These are phyloP conservation scores for Allium sativum DNA, from an alignment of 106 monocot species.

Conservation along the genomic window DNA sequence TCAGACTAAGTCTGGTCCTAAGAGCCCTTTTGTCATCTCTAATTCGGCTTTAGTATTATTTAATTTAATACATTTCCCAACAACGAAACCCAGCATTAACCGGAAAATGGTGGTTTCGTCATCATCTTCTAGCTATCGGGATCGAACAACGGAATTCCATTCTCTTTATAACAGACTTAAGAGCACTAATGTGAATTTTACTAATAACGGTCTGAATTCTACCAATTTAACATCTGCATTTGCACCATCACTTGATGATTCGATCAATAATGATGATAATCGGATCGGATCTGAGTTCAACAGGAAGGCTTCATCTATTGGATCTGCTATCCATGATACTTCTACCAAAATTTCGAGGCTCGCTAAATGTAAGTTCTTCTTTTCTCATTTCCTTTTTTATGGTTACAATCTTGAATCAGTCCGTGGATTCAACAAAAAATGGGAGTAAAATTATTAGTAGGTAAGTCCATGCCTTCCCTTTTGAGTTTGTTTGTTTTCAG, in stretches of 20 bases:
- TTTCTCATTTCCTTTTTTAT: background rate
- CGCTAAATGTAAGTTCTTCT: constrained; percentile 3
- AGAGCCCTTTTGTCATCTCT: no score
- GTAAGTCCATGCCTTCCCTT: background rate
- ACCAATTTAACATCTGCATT: no score
- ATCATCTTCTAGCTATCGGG: background rate
- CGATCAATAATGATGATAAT: no score
- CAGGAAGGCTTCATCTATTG: constrained; percentile 4
- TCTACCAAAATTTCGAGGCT: constrained; percentile 5
- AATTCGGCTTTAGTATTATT: no score
- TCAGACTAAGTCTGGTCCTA: no score
- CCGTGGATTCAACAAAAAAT: background rate
- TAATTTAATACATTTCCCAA: no score
- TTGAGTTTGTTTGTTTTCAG: background rate
- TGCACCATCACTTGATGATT: background rate
- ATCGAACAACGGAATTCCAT: constrained; percentile 9
- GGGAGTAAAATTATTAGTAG: background rate
- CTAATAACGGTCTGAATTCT: no score
- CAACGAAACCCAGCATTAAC: no score
- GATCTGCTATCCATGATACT: constrained; percentile 2
- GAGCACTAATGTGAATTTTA: background rate
- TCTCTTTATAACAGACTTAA: background rate
- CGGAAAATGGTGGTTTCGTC: no score
- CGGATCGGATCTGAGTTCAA: constrained; percentile 2
- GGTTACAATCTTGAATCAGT: background rate